Conservation (phyloP, 768 basidiomycete species). For the Hygrophoropsis aurantiaca region DNA sequence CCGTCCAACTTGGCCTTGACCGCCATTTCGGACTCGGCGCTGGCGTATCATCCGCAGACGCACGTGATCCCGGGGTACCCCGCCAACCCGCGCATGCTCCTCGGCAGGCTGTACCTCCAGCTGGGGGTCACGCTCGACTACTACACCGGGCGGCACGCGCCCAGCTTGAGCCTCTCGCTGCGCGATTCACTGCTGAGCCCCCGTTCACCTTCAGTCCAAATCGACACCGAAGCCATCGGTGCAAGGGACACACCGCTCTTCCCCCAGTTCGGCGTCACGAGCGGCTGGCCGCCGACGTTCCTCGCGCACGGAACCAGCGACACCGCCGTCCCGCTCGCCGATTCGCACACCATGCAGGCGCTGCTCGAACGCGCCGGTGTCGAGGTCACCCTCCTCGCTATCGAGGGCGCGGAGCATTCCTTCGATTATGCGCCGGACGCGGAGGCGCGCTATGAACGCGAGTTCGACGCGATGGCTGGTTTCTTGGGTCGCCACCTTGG, state of each 20-base stretch:
- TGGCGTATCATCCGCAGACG: slow-evolving; percentile 44
- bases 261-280: slow-evolving; percentile 42
- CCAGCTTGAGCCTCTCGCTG: slow-evolving; percentile 48
- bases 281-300: slow-evolving; percentile 45
- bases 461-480: slow-evolving; percentile 36
- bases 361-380: slow-evolving; percentile 39
- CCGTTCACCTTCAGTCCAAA: slow-evolving; percentile 5
- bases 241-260: slow-evolving; percentile 37
- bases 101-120: slow-evolving; percentile 59
- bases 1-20: slow-evolving; percentile 33
- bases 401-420: slow-evolving; percentile 50
- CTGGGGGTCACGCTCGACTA: slow-evolving; percentile 59
- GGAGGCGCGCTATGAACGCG: slow-evolving; percentile 36
- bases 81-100: slow-evolving; percentile 60
- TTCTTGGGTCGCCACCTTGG: slow-evolving; percentile 33
- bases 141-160: slow-evolving; percentile 43
- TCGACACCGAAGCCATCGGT: slow-evolving; percentile 21
- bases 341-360: slow-evolving; percentile 37
- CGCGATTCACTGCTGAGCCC: slow-evolving; percentile 29
- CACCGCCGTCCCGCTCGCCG: slow-evolving; percentile 41
- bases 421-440: slow-evolving; percentile 52
- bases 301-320: slow-evolving; percentile 50
- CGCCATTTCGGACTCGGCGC: slow-evolving; percentile 40
- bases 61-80: slow-evolving; percentile 57
- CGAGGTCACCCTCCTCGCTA: slow-evolving; percentile 31